A percentile compares a stretch with the other conserved stretches of the same genome.
phyloP scores from a whole-genome alignment of 192 early-diverging fungal species.

The Linnemannia hyalina region DNA sequence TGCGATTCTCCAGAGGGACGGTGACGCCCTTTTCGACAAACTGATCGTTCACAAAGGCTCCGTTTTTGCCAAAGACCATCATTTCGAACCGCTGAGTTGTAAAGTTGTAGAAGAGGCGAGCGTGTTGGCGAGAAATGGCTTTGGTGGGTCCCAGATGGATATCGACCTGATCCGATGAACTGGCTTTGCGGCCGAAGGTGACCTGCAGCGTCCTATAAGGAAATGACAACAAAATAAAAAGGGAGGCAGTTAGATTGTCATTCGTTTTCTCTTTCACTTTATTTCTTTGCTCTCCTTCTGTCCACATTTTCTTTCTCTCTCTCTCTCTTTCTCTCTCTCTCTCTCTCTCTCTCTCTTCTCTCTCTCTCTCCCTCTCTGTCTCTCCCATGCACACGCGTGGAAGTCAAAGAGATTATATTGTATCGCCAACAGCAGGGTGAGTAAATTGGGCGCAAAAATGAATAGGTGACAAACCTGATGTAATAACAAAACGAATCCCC shows the following conservation, averaged over 20 bases:
- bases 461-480: constrained; percentile 57
- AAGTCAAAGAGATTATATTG: too few species aligned
- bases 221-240: not conserved
- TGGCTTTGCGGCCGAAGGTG: constrained; percentile 79
- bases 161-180: constrained; percentile 78
- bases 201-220: constrained; percentile 75
- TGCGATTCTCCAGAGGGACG: constrained; percentile 75
- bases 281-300: not conserved
- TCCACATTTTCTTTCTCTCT: too few species aligned
- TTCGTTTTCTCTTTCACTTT: not conserved
- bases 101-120: constrained; percentile 89
- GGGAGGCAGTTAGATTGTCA: not conserved
- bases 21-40: constrained; percentile 78
- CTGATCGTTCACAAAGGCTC: constrained; percentile 86
- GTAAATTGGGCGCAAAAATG: not conserved
- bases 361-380: too few species aligned
- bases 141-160: constrained; percentile 89
- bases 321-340: too few species aligned
- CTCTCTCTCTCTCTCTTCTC: too few species aligned
- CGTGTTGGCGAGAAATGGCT: constrained; percentile 89
- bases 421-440: too few species aligned
- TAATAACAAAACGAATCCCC: constrained; percentile 88
- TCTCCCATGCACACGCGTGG: too few species aligned
- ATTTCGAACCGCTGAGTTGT: constrained; percentile 85
- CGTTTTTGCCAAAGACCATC: constrained; percentile 90